Evolutionary conservation across 2,329 filamentous ascomycete species (phyloP), one percentile per base, ranked within the genome.

Genomic region (Hymenoscyphus fraxineus): DNA sequence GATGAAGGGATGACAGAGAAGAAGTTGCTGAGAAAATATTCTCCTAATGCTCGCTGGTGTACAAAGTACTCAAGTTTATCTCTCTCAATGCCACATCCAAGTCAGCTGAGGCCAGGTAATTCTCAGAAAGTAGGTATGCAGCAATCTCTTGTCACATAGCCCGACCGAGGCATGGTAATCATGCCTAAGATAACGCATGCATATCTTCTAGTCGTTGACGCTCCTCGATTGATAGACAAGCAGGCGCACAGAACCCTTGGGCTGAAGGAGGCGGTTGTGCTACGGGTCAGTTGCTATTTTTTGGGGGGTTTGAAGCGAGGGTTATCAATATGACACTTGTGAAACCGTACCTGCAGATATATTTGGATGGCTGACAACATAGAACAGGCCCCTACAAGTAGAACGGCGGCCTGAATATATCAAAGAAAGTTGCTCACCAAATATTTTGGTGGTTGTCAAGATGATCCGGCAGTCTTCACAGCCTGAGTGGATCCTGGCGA

Each of bases 131-230:
- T 19, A 51, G 44, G 12, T 27, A 54, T 54, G 47, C 47, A 22
- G 47, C 47, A 54, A 22, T 19, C 19, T 54, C 47, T 54, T 54
- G 47, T 22, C 47, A 54, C 47, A 19, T 54, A 54, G 22, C 44
- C 19, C 19, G 12, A 51, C 3, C 41, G 19, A 47, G 41, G 10
- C 44, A 51, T 22, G 44, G 7, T 51, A 51, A 51, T 12, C 19
- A 22, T 54, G 47, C 47, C 22, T 54, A 54, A 54, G 47, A 54
- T 54, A 22, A 54, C 22, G 47, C 47, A 54, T 54, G 47, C 47
- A 54, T 54, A 54, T 54, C 19, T 13, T 54, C n/a, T 22, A 27
- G 7, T 19, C 22, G 22, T 54, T 22, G 22, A 54, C 4, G 19
- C 22, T 27, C 7, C 19, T 54, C 19, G 47, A 54, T 54, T 27